Percentiles rank a stretch among this genome's conserved stretches.
Evolutionary conservation across 2,329 filamentous ascomycete species (phyloP).

Genomic region (Chrysosporium keratinophilum): DNA sequence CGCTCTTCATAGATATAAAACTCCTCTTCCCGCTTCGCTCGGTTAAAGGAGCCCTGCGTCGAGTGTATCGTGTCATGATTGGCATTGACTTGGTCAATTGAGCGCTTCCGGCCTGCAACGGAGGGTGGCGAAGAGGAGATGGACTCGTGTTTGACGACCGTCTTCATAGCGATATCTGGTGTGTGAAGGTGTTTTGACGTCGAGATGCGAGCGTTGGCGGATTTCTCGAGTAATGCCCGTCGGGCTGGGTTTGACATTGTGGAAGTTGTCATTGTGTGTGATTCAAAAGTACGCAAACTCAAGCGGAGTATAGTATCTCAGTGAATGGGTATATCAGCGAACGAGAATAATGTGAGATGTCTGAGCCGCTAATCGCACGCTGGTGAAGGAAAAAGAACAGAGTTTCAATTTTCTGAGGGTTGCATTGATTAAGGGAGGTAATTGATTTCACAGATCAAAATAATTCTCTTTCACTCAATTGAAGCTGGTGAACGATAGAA

Average conservation of each 20-base stretch:
- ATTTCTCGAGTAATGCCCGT: slow-evolving; percentile 34
- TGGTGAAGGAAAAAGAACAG: background rate
- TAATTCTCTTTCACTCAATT: background rate
- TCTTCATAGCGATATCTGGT: background rate
- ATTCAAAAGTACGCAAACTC: background rate
- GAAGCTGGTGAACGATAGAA: background rate
- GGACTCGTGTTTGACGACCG: background rate
- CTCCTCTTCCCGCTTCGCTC: slow-evolving; percentile 15
- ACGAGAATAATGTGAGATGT: background rate
- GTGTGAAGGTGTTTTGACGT: slow-evolving; percentile 19
- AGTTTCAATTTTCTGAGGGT: background rate
- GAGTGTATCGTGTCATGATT: slow-evolving; percentile 13
- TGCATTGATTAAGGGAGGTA: background rate
- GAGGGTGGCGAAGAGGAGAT: slow-evolving; percentile 23
- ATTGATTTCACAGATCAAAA: background rate
- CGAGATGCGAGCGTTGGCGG: slow-evolving; percentile 33
- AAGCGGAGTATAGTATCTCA: background rate
- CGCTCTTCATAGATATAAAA: slow-evolving; percentile 20
- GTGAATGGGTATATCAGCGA: slow-evolving; percentile 1
- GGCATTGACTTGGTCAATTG: slow-evolving; percentile 32
- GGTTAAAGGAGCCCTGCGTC: slow-evolving; percentile 18
- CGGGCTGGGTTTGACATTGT: slow-evolving; percentile 31
- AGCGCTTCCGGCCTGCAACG: slow-evolving; percentile 33
- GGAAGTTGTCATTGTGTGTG: slow-evolving; percentile 13
- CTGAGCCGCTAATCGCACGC: background rate